Evolutionary conservation across 2,329 filamentous ascomycete species (phyloP), one percentile per base, ranked within the genome.

Genomic region (Penicillium sclerotigenum): DNA sequence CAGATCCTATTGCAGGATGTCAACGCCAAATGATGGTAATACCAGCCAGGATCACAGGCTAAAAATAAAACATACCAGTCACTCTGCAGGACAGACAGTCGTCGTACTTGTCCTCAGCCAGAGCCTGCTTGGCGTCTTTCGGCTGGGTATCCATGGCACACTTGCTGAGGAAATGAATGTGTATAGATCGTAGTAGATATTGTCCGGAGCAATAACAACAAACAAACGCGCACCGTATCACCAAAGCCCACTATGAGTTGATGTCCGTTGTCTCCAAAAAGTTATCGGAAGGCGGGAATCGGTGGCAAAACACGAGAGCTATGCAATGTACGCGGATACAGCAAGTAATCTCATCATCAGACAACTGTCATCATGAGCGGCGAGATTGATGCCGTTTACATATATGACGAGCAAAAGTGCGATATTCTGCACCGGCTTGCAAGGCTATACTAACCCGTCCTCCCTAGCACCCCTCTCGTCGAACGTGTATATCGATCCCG

Each of bases 361-460:
- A 61, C 59, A 66, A 63, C 67, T 65, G 64, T 52, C 71, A 86
- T 75, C 73, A 93, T 92, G 89, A 90, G 84, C 79, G 86, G 90
- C 78, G 86, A 89, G 71, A 89, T 99, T 71, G 93, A 97, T 81
- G 94, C 93, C 72, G 82, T 99, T 70, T 93, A 97, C 80, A 91
- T 99, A 73, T 97, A 89, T 76, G 92, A 97, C 83, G 92, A 97
- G 80, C 86, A 92, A 77, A 91, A 92, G 92, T 96, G 79, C 70
- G 83, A 52, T 64, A 29, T 57, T 9, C 46, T n/a, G n/a, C 22
- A 6, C 6, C 4, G 3, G 4, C 10, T 33, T 6, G 2, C 22
- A 33, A 41, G 63, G 42, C 14, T 31, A 43, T 47, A 51, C 65
- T 65, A 55, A 58, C 55, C 54, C 49, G 45, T 51, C 47, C 38